These are phyloP conservation scores for Dothiorella sarmentorum DNA, from an alignment of 2,329 filamentous ascomycete genomes.

Conservation along the genomic window DNA sequence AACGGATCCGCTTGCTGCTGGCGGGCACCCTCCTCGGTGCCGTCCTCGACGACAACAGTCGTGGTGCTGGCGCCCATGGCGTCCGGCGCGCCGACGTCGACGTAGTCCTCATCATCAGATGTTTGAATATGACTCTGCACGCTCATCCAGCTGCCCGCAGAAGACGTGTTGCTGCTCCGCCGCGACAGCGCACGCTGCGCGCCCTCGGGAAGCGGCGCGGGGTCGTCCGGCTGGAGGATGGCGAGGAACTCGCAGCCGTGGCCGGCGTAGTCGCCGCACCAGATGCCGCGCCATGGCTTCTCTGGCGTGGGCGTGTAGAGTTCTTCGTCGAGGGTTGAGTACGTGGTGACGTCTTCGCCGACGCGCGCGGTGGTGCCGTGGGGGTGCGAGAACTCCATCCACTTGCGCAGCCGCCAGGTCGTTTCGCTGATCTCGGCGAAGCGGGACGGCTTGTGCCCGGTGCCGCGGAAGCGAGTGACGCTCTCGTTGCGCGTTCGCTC, in stretches of 20 bases:
- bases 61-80: slow-evolving; percentile 5
- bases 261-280: slow-evolving; percentile 83
- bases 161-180: slow-evolving; percentile 2
- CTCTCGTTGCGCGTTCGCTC: slow-evolving; percentile 55
- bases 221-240: slow-evolving; percentile 67
- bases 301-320: slow-evolving; percentile 76
- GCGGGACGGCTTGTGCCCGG: slow-evolving; percentile 48
- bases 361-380: slow-evolving; percentile 39
- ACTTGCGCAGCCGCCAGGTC: slow-evolving; percentile 71
- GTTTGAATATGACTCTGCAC: slow-evolving; percentile 1
- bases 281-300: slow-evolving; percentile 86
- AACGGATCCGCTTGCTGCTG: slow-evolving; percentile 28
- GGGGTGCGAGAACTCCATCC: slow-evolving; percentile 61
- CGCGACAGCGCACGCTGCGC: not conserved
- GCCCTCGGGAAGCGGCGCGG: slow-evolving; percentile 36
- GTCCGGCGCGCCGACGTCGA: not conserved
- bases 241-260: slow-evolving; percentile 89
- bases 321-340: slow-evolving; percentile 68
- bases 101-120: not conserved
- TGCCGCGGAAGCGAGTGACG: slow-evolving; percentile 42
- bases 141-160: not conserved
- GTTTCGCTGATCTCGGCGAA: slow-evolving; percentile 62
- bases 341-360: slow-evolving; percentile 56
- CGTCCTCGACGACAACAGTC: slow-evolving; percentile 20
- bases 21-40: slow-evolving; percentile 21